Base-by-base conservation (phyloP, 495 filamentous ascomycete genomes). In the Jackrogersella minutella region DNA sequence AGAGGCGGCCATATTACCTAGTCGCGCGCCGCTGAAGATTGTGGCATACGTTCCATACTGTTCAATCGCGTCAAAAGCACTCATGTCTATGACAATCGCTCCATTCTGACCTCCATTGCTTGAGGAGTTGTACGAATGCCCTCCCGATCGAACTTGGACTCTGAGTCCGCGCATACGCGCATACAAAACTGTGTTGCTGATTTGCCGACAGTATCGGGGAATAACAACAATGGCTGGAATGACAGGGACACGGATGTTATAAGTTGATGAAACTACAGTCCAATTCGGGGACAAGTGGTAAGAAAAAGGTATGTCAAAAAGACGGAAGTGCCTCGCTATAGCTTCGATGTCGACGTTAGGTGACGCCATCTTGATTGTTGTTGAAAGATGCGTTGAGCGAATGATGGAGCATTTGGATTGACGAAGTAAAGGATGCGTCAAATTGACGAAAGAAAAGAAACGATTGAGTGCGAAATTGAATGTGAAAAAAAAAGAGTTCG, bases 61-160 rank as follows among this genome's bases (percentile, higher is more conserved):
- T 40, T 74, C 37, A 46, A 21, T 26, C 49, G 80, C 66, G 58
- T n/a, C n/a, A n/a, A 86, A 76, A 1, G 75, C 71, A 56, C 82
- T 73, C 50, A 88, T 75, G 53, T 84, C 78, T 30, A 88, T 74
- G 34, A 86, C 77, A 58, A 87, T 70, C 30, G 75, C 73, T 9
- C 84, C 84, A 71, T 84, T 67, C 24, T 73, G 54, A 0, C 83
- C 81, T 36, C 84, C 82, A 46, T 72, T 72, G 17, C 79, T 77
- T 66, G 84, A 84, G 3, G 85, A 87, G 1, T 80, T 87, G 73
- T 90, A 91, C n/a, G 84, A 88, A 66, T 92, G 90, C 1, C 90
- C 90, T 26, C 90, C 90, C 22, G 82, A 83, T 65, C 82, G 83
- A 28, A 88, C 78, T 50, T 89, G 87, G 17, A 91, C 86, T 50